Base-by-base conservation (phyloP, 2,329 filamentous ascomycete species). In the Didymella exigua region DNA sequence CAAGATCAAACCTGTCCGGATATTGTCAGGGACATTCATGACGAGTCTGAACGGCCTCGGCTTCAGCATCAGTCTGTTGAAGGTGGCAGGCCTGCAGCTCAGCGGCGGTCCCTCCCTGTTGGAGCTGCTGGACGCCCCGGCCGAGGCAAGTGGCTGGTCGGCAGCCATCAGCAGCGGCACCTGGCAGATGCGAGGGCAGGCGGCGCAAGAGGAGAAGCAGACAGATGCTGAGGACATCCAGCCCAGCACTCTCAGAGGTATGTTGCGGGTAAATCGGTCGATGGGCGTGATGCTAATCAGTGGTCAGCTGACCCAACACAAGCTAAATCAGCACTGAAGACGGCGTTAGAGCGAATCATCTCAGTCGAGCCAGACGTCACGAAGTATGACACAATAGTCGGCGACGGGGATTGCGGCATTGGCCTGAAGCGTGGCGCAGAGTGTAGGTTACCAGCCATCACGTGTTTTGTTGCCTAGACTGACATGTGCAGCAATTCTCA, bases 351-450 rank as follows among this genome's bases (percentile, higher is more conserved):
- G 43, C 80, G 79, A 30, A 77, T 92, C 13, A 82, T 91, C 58
- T 81, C 78, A 0, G 87, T 82, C 1, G 88, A 90, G 67, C 82
- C 85, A 8, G 81, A 87, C 36, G 79, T 90, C 49, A 90, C 88
- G 10, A 82, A 78, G 49, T 90, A 83, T 68, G 88, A 90, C 69
- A 96, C 91, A 0, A 85, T 95, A 11, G 91, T 96, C 21, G 92
- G 92, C 36, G 92, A 96, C 70, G 92, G 92, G 41, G 92, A 96
- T 75, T 96, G 92, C 68, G 92, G 92, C 9, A 90, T 91, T 54
- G 91, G 91, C 5, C 79, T 96, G 58, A 91, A 91, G 78, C 86
- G 91, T 58, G 92, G 92, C 43, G 91, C 92, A n/a, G 88, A 96
- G 81, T 85, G 73, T 75, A 53, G 46, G 69, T 58, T 23, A 19